phyloP scores from a whole-genome alignment of 805 yeast genomes.

The Pichia eremophila region DNA sequence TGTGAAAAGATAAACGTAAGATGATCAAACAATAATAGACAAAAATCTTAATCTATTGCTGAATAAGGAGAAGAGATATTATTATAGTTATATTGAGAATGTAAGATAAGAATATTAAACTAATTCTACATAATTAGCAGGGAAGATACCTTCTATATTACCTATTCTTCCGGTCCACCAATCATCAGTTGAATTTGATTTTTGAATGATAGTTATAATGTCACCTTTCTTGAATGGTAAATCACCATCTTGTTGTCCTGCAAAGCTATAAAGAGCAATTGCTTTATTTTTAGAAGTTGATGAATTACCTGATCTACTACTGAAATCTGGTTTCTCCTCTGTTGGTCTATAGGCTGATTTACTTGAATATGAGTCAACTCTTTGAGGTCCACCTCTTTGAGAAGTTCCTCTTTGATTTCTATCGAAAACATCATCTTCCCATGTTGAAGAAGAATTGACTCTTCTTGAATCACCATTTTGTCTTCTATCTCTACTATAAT shows the following conservation, averaged over 20 bases:
- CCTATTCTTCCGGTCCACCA: conserved; percentile 97
- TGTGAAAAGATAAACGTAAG: background rate
- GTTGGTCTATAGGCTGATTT: conserved; percentile 21
- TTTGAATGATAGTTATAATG: conserved; percentile 75
- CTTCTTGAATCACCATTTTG: background rate
- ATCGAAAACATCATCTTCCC: conserved; percentile 89
- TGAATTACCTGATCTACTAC: conserved; percentile 24
- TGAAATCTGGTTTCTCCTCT: conserved; percentile 26
- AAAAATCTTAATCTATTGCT: no score
- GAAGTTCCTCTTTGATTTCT: conserved; percentile 3
- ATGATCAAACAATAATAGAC: background rate
- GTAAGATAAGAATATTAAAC: conserved; percentile 25
- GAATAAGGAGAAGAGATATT: no score
- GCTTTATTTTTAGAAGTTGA: conserved; percentile 57
- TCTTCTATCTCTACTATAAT: conserved; percentile 9
- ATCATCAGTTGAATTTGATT: conserved; percentile 82
- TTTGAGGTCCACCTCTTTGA: no score
- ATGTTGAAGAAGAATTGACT: conserved; percentile 24
- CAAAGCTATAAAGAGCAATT: conserved; percentile 78
- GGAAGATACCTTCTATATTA: conserved; percentile 86
- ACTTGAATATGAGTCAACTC: no score
- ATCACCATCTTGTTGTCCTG: conserved; percentile 92
- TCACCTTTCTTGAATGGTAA: conserved; percentile 92
- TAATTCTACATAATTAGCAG: conserved; percentile 91
- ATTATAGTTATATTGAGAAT: no score